phyloP scores from a whole-genome alignment of 768 basidiomycete species.

The Tulasnella sp. region DNA sequence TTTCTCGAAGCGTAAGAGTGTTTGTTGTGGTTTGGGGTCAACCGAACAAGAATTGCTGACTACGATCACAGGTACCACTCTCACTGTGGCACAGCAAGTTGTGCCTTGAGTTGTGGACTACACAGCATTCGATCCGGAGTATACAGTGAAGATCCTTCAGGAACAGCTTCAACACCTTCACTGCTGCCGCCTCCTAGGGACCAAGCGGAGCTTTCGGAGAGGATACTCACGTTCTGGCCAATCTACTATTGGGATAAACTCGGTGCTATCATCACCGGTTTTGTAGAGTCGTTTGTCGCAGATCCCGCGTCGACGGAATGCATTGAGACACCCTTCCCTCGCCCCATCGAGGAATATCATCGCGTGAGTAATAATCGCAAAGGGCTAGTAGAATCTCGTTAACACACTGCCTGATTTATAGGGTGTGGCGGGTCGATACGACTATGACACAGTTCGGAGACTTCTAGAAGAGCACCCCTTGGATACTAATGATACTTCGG shows the following conservation, averaged over 20 bases:
- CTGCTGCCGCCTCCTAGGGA: not conserved
- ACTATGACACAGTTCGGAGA: too few species aligned
- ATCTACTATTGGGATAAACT: constrained; percentile 12
- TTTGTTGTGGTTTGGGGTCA: not conserved
- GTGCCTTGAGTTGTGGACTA: constrained; percentile 62
- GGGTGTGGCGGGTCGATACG: too few species aligned
- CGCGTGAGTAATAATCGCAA: too few species aligned
- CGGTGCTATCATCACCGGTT: constrained; percentile 1
- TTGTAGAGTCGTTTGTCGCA: constrained; percentile 2
- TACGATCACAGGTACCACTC: constrained; percentile 11
- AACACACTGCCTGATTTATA: too few species aligned
- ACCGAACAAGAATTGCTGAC: too few species aligned
- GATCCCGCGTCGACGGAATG: not conserved
- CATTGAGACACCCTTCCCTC: constrained; percentile 6
- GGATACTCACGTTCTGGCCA: constrained; percentile 12
- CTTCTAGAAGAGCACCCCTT: too few species aligned
- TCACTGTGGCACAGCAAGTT: constrained; percentile 53
- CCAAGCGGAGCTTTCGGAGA: constrained; percentile 6
- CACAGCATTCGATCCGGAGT: constrained; percentile 11
- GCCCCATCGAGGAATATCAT: constrained; percentile 7
- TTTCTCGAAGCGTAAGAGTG: constrained; percentile 6
- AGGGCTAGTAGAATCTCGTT: too few species aligned
- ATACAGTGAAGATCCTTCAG: not conserved
- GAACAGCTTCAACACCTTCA: not conserved
- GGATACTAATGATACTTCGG: too few species aligned